Evolutionary conservation across 345 rosid species (phyloP), one percentile per base, ranked within the genome.

Genomic region (Microcos paniculata): DNA sequence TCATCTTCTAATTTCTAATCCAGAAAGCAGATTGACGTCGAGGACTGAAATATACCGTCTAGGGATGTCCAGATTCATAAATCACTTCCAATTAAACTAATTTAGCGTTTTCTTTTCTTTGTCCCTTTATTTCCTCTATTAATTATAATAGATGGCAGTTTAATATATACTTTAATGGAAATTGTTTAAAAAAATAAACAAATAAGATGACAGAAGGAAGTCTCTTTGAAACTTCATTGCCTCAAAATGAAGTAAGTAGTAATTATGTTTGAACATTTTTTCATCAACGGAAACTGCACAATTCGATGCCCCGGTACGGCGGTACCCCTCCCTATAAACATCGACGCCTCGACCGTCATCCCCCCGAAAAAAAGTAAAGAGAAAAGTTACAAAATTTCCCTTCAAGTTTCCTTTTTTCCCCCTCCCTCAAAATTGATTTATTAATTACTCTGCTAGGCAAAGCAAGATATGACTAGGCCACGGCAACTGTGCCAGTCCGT

Each of bases 401-500:
- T 49, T 16, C 0, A 16, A 46, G 38, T 4, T 67, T 46, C 21
- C 21, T 10, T 21, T 18, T 19, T 21, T 19, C 8, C 19, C 3
- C 8, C 3, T 7, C 1, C 14, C 57, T 38, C 72, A 38, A 76
- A 75, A 28, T 53, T 53, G 19, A 65, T 16, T 52, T 18, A 53
- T n/a, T n/a, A 21, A 42, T 40, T 35, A 42, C 13, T 24, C 49
- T 26, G 53, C 49, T 21, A 8, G 31, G 8, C 35, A 40, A 73
- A 61, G 38, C 14, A 23, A 23, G 52, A 30, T 18, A 28, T 51
- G 18, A 46, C 78, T 66, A 85, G 23, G 87, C 87, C 68, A 82
- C 90, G 1, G 84, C 85, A 16, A 90, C 91, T 11, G 93, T 82
- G 65, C 75, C 88, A 0, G 89, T 62, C 83, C 87, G 91, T 42